Conservation (phyloP, 148 eudicot genomes). For the Camellia lanceoleosa region DNA sequence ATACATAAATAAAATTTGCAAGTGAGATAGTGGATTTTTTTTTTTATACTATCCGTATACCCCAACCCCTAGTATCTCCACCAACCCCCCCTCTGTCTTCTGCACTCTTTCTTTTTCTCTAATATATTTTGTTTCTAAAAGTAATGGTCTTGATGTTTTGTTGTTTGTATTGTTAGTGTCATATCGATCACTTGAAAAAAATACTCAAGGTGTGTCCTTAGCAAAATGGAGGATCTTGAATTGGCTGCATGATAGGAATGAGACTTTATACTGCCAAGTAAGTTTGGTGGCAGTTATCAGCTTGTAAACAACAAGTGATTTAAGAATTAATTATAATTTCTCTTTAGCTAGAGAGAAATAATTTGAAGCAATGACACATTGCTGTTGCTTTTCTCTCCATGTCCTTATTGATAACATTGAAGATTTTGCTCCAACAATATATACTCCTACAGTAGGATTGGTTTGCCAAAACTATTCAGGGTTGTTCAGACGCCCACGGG, state of each 20-base stretch:
- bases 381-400: too few relatives aligned
- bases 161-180: constrained; percentile 54
- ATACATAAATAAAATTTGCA: background rate
- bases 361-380: too few relatives aligned
- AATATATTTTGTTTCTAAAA: constrained; percentile 12
- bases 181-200: constrained; percentile 73
- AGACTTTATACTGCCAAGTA: constrained; percentile 92
- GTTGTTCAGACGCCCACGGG: constrained; percentile 96
- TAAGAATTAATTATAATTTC: background rate
- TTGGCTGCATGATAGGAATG: constrained; percentile 94
- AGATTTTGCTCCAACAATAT: constrained; percentile 72
- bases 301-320: background rate
- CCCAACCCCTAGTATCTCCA: background rate
- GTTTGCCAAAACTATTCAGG: constrained; percentile 99
- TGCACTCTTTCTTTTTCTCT: background rate
- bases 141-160: constrained; percentile 1
- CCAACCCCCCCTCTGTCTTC: background rate
- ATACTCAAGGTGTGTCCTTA: constrained; percentile 75
- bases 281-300: constrained; percentile 27
- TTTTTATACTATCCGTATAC: background rate
- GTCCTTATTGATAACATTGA: too few relatives aligned
- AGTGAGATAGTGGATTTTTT: background rate
- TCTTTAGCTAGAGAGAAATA: too few relatives aligned
- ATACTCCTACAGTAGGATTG: constrained; percentile 98
- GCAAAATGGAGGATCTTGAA: constrained; percentile 96